A percentile compares a stretch with the other conserved stretches of the same genome.
Evolutionary conservation across 2,329 filamentous ascomycete species (phyloP).

Genomic region (Plenodomus tracheiphilus): DNA sequence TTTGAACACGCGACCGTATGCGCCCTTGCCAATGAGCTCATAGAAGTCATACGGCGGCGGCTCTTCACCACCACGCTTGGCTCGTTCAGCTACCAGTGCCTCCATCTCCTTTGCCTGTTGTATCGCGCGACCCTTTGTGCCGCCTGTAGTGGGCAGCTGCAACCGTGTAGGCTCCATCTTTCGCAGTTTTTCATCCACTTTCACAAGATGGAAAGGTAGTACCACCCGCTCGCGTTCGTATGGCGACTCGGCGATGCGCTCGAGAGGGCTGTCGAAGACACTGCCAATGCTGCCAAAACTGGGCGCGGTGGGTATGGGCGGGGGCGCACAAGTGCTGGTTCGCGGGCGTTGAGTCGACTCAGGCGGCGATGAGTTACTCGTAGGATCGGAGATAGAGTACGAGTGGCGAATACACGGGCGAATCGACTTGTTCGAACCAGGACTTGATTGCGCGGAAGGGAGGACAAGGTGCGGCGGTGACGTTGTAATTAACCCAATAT

Average conservation of each 20-base stretch:
- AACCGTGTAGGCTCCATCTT: constrained; percentile 38
- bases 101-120: constrained; percentile 75
- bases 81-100: constrained; percentile 63
- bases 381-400: constrained; percentile 27
- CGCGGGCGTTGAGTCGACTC: not conserved
- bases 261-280: constrained; percentile 22
- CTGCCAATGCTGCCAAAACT: constrained; percentile 19
- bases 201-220: constrained; percentile 4
- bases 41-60: constrained; percentile 69
- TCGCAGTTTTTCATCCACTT: constrained; percentile 6
- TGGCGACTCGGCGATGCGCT: constrained; percentile 31
- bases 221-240: constrained; percentile 6
- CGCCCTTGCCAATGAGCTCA: constrained; percentile 75
- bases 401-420: constrained; percentile 10
- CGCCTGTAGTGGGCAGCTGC: constrained; percentile 33
- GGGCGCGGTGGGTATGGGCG: constrained; percentile 11
- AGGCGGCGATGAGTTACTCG: constrained; percentile 15
- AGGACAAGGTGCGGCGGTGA: constrained; percentile 6
- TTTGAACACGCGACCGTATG: constrained; percentile 75
- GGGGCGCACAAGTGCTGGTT: no score
- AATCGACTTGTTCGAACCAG: constrained; percentile 3
- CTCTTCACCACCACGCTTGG: constrained; percentile 61
- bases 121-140: constrained; percentile 62
- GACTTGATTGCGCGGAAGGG: constrained; percentile 13
- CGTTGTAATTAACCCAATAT: not conserved